Base-by-base conservation (phyloP, 768 basidiomycete genomes). In the Pisolithus sp. region DNA sequence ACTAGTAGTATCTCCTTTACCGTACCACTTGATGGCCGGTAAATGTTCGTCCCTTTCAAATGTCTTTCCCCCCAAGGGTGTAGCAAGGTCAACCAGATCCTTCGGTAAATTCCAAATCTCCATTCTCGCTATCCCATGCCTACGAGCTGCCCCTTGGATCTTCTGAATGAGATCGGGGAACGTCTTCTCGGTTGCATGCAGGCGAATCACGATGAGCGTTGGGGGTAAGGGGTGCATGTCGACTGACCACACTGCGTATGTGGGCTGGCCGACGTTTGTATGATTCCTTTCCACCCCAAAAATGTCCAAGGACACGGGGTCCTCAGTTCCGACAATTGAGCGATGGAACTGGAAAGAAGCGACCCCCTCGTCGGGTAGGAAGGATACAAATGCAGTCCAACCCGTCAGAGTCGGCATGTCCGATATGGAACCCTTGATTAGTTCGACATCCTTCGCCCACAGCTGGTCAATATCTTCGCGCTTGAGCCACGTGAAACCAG, bases 11-110 rank as follows among this genome's bases (percentile, higher is more conserved):
- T 57, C 26, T 51, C 71, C 73, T 15, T 51, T 20, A 34, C 76
- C 76, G 62, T 81, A 81, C 76, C 77, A 80, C 47, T 73, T 77
- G 52, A 79, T 68, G 2, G 72, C 59, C 4, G 76, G 65, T 7
- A 81, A 54, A 57, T 76, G 70, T 31, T 71, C 72, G 5, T 62
- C 57, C 38, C 78, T 66, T 40, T 66, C 58, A 41, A 59, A 47
- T 0, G 63, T 71, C 38, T 42, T 56, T 0, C 71, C 74, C 5
- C 72, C 69, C 3, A 68, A 52, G 20, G 54, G 57, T n/a, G 49
- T 43, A 2, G 67, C 71, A 8, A 57, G 50, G 3, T 51, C 48
- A 44, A 60, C 39, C 28, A 80, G 54, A 15, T 73, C 54, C 12
- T 53, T 37, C 1, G 73, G 67, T 26, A 80, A 49, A 54, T 75